Evolutionary conservation across 768 basidiomycete species (phyloP).

Genomic region (Phlebiopsis gigantea): DNA sequence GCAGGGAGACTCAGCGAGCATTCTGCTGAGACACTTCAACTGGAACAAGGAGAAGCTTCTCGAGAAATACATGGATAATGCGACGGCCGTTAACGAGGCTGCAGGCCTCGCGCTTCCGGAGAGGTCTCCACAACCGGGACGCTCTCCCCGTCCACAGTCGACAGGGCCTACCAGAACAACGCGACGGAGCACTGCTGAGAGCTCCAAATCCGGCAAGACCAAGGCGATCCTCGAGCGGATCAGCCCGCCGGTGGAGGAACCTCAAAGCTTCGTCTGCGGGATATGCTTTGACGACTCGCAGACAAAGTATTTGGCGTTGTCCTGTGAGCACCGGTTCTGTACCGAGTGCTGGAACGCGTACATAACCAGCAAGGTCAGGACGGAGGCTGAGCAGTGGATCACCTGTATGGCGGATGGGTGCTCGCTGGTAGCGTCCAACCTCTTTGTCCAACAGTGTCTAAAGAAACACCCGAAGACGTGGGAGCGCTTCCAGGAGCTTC

Average conservation of each 20-base stretch:
- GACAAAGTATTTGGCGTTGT: constrained; percentile 59
- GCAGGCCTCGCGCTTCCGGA: constrained; percentile 61
- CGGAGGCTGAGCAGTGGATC: constrained; percentile 69
- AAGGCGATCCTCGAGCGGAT: constrained; percentile 22
- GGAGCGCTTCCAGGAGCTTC: constrained; percentile 78
- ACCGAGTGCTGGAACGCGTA: constrained; percentile 82
- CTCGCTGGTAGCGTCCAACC: constrained; percentile 56
- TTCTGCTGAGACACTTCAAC: constrained; percentile 75
- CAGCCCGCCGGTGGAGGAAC: constrained; percentile 26
- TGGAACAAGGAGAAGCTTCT: constrained; percentile 98
- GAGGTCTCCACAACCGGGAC: constrained; percentile 30
- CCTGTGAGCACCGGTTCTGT: constrained; percentile 85
- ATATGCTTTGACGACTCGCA: constrained; percentile 85
- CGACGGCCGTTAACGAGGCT: constrained; percentile 58
- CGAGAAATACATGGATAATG: constrained; percentile 96
- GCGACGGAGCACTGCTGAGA: constrained; percentile 23
- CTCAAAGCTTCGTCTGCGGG: constrained; percentile 69
- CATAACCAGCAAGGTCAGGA: constrained; percentile 71
- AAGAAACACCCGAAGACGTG: constrained; percentile 48
- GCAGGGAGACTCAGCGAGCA: constrained; percentile 63
- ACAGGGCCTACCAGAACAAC: constrained; percentile 8
- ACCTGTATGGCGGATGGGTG: constrained; percentile 83
- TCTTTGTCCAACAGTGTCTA: constrained; percentile 54
- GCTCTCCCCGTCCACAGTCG: constrained; percentile 27
- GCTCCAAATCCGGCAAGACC: constrained; percentile 21